phyloP scores from a whole-genome alignment of 108 stramenopile genomes.

The Conticribra weissflogii region DNA sequence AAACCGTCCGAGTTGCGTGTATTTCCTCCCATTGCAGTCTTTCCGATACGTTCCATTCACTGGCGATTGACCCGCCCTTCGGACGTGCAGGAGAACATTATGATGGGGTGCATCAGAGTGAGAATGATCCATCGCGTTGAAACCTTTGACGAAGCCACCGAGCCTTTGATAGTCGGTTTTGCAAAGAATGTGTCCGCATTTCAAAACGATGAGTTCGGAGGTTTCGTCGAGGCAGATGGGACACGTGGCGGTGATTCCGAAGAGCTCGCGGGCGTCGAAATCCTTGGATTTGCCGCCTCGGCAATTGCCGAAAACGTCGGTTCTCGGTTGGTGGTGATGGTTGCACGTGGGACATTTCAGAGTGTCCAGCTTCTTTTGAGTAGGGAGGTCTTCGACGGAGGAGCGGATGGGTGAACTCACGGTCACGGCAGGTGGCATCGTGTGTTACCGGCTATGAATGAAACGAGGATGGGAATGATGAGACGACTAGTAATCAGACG shows the following conservation, averaged over 20 bases:
- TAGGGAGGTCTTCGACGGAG: neutral
- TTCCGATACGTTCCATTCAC: slow-evolving; percentile 39
- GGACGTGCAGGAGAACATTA: slow-evolving; percentile 15
- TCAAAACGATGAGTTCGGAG: slow-evolving; percentile 17
- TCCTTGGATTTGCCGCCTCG: slow-evolving; percentile 10
- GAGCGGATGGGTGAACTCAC: neutral
- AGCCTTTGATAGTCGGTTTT: slow-evolving; percentile 31
- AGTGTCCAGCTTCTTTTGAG: slow-evolving; percentile 1
- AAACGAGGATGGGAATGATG: too few species aligned
- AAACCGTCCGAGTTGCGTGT: slow-evolving; percentile 19
- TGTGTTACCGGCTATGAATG: neutral
- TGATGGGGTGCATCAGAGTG: slow-evolving; percentile 6
- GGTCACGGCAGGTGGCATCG: neutral
- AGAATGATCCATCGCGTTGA: neutral
- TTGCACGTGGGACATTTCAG: slow-evolving; percentile 39
- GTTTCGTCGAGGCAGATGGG: slow-evolving; percentile 34
- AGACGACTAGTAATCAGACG: too few species aligned
- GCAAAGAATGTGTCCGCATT: slow-evolving; percentile 40
- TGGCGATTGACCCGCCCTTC: slow-evolving; percentile 12
- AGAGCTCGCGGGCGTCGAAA: slow-evolving; percentile 35
- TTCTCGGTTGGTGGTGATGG: slow-evolving; percentile 23
- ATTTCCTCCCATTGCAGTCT: slow-evolving; percentile 9
- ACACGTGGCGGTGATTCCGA: slow-evolving; percentile 27
- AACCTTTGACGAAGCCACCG: slow-evolving; percentile 23
- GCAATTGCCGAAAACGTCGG: slow-evolving; percentile 41